Base-by-base conservation (phyloP, 2,329 filamentous ascomycete genomes). In the Hirsutella rhossiliensis region DNA sequence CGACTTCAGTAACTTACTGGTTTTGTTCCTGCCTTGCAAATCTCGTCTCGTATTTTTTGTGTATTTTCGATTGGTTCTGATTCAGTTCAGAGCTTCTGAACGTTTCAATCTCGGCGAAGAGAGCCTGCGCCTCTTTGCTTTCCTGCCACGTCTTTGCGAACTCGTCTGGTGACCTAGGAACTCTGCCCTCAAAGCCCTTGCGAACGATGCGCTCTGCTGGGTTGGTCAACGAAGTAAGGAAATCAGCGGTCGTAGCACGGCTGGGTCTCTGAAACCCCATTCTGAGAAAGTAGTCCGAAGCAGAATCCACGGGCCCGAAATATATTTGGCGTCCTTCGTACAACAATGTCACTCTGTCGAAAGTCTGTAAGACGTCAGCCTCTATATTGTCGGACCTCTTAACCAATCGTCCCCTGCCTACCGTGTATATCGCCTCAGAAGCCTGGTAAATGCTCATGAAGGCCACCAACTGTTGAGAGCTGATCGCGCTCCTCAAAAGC, bases 311-410 rank as follows among this genome's bases (percentile, higher is more conserved):
- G 3, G 63, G 67, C 5, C 82, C 82, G 51, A 80, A 85, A 61
- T 73, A 85, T 43, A 83, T 76, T 52, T 82, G 79, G 44, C 75
- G 72, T 7, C 81, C 81, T 50, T 82, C 74, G 54, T 84, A 80
- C 1, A 85, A 67, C 1, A 85, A 67, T 2, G 81, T 64, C 0
- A 79, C 54, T 34, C 56, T 84, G 61, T 84, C 80, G 51, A 85
- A 84, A 11, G 38, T 78, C 28, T 34, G 32, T 7, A n/a, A n/a
- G 8, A n/a, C 32, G 13, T 34, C 12, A 34, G n/a, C n/a, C n/a
- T n/a, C n/a, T 34, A 34, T 15, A 34, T 9, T 6, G 32, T 15
- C 8, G 17, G 12, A n/a, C 6, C 15, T 11, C 32, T 15, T 5
- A n/a, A 15, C 15, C 17, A n/a, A n/a, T 15, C 15, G 13, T 15